These are phyloP conservation scores for Ascochyta rabiei DNA, from an alignment of 2,329 filamentous ascomycete genomes.

Conservation along the genomic window DNA sequence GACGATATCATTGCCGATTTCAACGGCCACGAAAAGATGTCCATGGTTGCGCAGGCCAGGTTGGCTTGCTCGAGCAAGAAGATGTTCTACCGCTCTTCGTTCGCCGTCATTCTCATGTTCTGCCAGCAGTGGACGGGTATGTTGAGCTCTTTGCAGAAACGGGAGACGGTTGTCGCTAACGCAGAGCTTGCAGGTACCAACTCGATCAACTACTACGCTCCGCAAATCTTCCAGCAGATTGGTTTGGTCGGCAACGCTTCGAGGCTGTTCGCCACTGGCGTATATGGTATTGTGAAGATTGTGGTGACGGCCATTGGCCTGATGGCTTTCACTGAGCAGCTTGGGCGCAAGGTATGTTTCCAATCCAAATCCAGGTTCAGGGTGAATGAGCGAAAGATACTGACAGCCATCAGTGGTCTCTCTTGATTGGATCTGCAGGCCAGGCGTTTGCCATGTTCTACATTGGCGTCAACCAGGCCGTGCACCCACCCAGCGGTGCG, in stretches of 20 bases:
- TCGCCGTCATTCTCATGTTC: constrained; percentile 54
- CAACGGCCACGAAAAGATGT: constrained; percentile 51
- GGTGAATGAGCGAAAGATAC: not conserved
- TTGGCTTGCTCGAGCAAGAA: constrained; percentile 46
- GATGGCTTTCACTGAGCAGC: constrained; percentile 54
- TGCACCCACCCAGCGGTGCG: constrained; percentile 42
- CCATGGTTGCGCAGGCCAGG: constrained; percentile 48
- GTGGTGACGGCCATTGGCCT: constrained; percentile 52
- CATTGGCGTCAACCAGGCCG: constrained; percentile 42
- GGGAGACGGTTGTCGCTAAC: too few relatives aligned
- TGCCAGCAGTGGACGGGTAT: constrained; percentile 50
- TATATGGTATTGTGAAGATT: constrained; percentile 57
- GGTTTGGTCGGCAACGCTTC: constrained; percentile 48
- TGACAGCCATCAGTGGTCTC: constrained; percentile 39
- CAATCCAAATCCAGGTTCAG: too few relatives aligned
- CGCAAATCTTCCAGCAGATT: constrained; percentile 53
- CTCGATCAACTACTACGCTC: constrained; percentile 52
- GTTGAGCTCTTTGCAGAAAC: not conserved
- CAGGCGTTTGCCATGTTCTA: constrained; percentile 54
- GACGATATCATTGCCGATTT: constrained; percentile 53
- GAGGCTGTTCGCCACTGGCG: constrained; percentile 53
- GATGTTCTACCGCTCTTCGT: constrained; percentile 50
- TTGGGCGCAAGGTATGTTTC: constrained; percentile 49
- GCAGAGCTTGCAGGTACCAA: constrained; percentile 16
- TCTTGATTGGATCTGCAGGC: constrained; percentile 51